A percentile compares a stretch with the other conserved stretches of the same genome.
Conservation (phyloP, 208 protist genomes). For the Acanthamoeba culbertsoni region DNA sequence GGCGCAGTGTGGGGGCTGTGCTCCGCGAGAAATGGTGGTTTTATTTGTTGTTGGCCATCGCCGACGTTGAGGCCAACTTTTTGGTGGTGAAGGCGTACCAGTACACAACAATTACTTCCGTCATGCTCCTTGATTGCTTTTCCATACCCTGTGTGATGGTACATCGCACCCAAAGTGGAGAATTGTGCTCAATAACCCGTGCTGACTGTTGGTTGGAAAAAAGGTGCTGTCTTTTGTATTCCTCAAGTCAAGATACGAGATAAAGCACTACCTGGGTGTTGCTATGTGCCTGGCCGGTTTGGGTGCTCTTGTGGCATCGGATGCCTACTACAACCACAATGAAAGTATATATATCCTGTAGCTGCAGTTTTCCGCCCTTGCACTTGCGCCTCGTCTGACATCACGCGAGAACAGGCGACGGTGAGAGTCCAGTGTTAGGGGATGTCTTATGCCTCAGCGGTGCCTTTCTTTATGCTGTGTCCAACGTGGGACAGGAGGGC, state of each 20-base stretch:
- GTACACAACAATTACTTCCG: conserved; percentile 91
- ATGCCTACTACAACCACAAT: conserved; percentile 45
- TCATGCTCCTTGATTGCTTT: conserved; percentile 91
- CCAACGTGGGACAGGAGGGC: conserved; percentile 91
- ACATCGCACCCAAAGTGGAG: not conserved
- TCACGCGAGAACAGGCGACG: not conserved
- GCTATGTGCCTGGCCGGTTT: conserved; percentile 86
- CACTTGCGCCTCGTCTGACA: not conserved
- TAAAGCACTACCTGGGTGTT: conserved; percentile 88
- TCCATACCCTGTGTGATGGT: conserved; percentile 91
- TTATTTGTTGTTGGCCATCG: conserved; percentile 88
- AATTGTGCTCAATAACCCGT: not conserved
- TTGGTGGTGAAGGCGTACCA: conserved; percentile 91
- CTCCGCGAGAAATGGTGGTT: conserved; percentile 85
- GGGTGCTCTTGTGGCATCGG: conserved; percentile 78
- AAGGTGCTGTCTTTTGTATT: conserved; percentile 87
- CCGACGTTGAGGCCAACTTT: conserved; percentile 93
- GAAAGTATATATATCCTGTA: not conserved
- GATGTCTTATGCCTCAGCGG: conserved; percentile 88
- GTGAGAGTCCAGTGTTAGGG: conserved; percentile 77
- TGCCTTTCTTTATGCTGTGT: conserved; percentile 86
- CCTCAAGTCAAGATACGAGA: conserved; percentile 84
- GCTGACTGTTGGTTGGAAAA: not conserved
- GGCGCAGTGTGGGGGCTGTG: conserved; percentile 82
- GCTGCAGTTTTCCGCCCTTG: not conserved